Conservation (phyloP, 306 rosid species). For the Trichosanthes truncata region DNA sequence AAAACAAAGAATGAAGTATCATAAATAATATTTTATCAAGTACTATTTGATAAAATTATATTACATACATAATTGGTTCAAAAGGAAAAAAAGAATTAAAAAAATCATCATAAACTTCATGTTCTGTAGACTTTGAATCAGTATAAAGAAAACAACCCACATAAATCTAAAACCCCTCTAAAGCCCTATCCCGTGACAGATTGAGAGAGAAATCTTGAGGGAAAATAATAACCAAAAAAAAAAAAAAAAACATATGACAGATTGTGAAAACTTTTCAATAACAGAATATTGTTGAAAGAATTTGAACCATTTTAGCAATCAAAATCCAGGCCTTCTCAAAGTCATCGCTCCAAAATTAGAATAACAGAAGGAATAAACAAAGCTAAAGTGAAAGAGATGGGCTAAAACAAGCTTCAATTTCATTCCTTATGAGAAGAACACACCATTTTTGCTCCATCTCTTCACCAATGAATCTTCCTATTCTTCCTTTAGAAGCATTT, state of each 20-base stretch:
- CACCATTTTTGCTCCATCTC: constrained; percentile 7
- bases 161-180: background rate
- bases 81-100: background rate
- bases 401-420: background rate
- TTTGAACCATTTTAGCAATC: constrained; percentile 24
- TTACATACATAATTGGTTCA: background rate
- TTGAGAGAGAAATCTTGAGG: constrained; percentile 4
- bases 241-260: background rate
- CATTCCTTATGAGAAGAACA: constrained; percentile 16
- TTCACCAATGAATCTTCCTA: constrained; percentile 23
- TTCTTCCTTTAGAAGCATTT: constrained; percentile 74
- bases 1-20: background rate
- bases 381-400: constrained; percentile 1
- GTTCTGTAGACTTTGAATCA: background rate
- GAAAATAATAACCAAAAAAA: background rate
- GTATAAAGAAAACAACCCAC: background rate
- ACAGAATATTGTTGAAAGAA: constrained; percentile 6
- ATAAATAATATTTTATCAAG: constrained; percentile 3
- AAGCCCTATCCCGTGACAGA: background rate
- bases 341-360: constrained; percentile 39
- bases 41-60: background rate
- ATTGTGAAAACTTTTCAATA: background rate
- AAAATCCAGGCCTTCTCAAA: constrained; percentile 34
- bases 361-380: constrained; percentile 13
- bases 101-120: background rate